Base-by-base conservation (phyloP, 2,329 filamentous ascomycete genomes). In the Microsporum audouinii region DNA sequence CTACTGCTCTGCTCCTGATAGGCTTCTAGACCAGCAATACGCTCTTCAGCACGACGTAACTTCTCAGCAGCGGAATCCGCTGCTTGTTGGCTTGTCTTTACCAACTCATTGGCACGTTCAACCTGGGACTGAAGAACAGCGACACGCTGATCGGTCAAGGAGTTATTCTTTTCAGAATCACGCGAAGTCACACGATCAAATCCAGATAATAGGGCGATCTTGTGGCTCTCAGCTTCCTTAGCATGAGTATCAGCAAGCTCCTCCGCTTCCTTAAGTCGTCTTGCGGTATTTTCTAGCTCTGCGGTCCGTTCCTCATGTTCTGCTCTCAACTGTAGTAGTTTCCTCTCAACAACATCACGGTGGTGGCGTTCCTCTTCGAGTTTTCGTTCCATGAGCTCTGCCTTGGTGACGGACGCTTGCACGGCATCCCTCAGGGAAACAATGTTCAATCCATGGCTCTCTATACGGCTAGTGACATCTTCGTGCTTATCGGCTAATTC, bases 1-100 rank as follows among this genome's bases (percentile, higher is more conserved):
- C 94, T 84, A 73, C 91, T 97, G 2, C 91, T 88, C 75, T 99
- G 94, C 71, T 99, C 94, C 75, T 99, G 94, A 72, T 97, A 97
- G 33, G 91, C 89, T 73, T 99, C 94, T 2, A 99, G 82, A 5
- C 94, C 94, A 3, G 94, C 95, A 72, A 99, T 97, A 47, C 94
- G 86, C 77, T 97, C 95, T 75, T 99, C 95, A 2, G 94, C 94
- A 62, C 88, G 88, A 59, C 94, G 88, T 59, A 99, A 80, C 71
- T 91, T 95, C 70, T 96, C 91, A 0, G 90, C 88, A 2, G 91
- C 91, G 31, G 81, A 77, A 72, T 99, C 90, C 0, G 91, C 92
- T 62, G 95, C 91, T 63, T 87, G 82, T 72, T 96, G 91, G 67
- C 96, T 95, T 69, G 90, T 90, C 72, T 88, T 88, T 33, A 91